Percentiles rank a stretch among this genome's conserved stretches.
These are phyloP conservation scores for Suillus plorans DNA, from an alignment of 768 basidiomycete species.

Conservation along the genomic window DNA sequence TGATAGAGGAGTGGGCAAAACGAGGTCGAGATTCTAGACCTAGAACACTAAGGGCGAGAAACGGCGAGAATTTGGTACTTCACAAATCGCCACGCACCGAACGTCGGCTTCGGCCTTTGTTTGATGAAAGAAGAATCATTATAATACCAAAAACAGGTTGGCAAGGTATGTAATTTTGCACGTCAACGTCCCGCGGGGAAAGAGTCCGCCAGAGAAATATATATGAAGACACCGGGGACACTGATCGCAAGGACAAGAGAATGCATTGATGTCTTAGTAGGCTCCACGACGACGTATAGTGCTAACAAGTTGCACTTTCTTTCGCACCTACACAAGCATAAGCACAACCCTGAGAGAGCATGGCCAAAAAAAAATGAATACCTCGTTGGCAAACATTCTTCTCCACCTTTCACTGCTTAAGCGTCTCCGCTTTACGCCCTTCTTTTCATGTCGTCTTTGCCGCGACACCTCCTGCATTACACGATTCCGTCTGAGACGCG, in stretches of 20 bases:
- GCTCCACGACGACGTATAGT: slow-evolving; percentile 77
- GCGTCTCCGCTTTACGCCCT: slow-evolving; percentile 74
- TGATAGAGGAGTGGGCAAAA: background rate
- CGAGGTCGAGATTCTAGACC: background rate
- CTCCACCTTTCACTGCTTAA: slow-evolving; percentile 78
- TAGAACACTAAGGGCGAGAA: background rate
- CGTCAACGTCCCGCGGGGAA: slow-evolving; percentile 2
- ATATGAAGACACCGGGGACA: background rate
- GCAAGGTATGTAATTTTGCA: slow-evolving; percentile 6
- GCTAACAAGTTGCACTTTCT: slow-evolving; percentile 77
- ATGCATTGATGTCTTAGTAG: slow-evolving; percentile 32
- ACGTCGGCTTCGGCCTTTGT: background rate
- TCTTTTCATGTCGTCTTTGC: slow-evolving; percentile 75
- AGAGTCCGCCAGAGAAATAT: background rate
- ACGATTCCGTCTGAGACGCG: slow-evolving; percentile 53
- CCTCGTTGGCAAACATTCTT: slow-evolving; percentile 77
- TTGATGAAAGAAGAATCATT: slow-evolving; percentile 5
- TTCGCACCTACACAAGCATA: slow-evolving; percentile 60
- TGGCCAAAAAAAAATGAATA: slow-evolving; percentile 31
- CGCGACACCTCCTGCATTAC: slow-evolving; percentile 50
- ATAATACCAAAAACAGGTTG: slow-evolving; percentile 1
- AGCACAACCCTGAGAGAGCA: slow-evolving; percentile 14
- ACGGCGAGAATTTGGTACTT: slow-evolving; percentile 1
- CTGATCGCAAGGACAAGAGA: background rate
- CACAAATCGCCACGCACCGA: background rate